Conservation (phyloP, 2,329 filamentous ascomycete genomes). For the Phialemonium atrogriseum region DNA sequence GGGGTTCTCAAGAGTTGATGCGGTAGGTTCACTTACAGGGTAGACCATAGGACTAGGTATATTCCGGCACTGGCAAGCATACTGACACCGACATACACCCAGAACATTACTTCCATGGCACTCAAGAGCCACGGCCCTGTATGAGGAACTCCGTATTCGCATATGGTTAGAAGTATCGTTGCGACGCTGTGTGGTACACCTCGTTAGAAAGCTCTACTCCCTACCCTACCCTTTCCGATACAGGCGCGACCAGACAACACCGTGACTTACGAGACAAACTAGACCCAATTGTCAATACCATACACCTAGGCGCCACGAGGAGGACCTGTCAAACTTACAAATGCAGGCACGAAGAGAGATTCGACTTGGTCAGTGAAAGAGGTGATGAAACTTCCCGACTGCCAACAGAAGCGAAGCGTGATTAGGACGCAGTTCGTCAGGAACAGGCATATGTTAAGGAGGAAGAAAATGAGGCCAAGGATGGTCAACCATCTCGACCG, state of each 20-base stretch:
- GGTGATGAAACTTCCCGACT: slow-evolving; percentile 60
- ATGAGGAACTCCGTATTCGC: slow-evolving; percentile 62
- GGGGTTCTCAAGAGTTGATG: background rate
- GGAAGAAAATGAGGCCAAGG: slow-evolving; percentile 52
- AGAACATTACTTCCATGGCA: slow-evolving; percentile 60
- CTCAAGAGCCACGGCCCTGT: slow-evolving; percentile 53
- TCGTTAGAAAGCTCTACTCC: slow-evolving; percentile 45
- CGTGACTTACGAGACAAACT: slow-evolving; percentile 37
- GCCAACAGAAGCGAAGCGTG: slow-evolving; percentile 57
- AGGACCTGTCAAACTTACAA: slow-evolving; percentile 29
- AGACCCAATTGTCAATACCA: slow-evolving; percentile 6
- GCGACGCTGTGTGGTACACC: slow-evolving; percentile 53
- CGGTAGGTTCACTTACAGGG: slow-evolving; percentile 31
- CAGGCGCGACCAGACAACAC: too few relatives aligned
- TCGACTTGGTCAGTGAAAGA: slow-evolving; percentile 73
- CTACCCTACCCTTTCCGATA: too few relatives aligned
- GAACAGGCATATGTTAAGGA: slow-evolving; percentile 58
- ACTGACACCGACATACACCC: slow-evolving; percentile 64
- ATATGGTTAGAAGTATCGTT: slow-evolving; percentile 70
- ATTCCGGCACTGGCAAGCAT: slow-evolving; percentile 59
- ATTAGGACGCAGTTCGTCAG: slow-evolving; percentile 56
- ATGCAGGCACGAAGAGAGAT: slow-evolving; percentile 67
- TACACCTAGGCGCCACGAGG: background rate
- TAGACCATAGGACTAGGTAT: slow-evolving; percentile 65
- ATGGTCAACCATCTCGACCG: slow-evolving; percentile 46